Percentiles rank a stretch among this genome's conserved stretches.
phyloP scores from a whole-genome alignment of 441 rosid genomes.

The Metrosideros polymorpha region DNA sequence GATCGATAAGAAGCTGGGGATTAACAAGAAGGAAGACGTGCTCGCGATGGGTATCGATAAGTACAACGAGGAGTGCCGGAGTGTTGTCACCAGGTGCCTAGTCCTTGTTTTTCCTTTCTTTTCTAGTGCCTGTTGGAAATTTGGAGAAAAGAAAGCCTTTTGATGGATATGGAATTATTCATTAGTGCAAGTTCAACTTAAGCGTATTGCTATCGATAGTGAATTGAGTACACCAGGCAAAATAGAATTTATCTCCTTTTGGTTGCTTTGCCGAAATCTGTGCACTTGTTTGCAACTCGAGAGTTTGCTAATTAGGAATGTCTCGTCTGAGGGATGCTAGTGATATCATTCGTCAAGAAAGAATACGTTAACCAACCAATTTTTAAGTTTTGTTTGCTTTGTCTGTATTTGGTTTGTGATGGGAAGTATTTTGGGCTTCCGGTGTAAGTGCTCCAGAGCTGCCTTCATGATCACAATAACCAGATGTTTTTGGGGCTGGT shows the following conservation, averaged over 20 bases:
- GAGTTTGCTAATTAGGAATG: not conserved
- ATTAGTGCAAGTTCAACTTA: not conserved
- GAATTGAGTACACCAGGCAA: not conserved
- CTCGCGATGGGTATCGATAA: conserved; percentile 71
- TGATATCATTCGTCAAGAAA: not conserved
- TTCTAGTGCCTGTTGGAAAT: not conserved
- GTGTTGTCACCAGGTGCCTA: conserved; percentile 61
- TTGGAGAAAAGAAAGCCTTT: not conserved
- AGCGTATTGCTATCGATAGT: not conserved
- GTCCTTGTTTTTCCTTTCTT: not conserved
- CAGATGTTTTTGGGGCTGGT: not conserved
- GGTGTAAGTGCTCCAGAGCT: not conserved
- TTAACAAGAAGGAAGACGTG: conserved; percentile 59
- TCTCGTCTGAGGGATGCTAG: not conserved
- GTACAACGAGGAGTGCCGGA: conserved; percentile 91
- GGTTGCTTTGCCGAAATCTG: not conserved
- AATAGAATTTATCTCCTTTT: not conserved
- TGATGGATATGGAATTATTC: not conserved
- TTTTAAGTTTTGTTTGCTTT: not conserved
- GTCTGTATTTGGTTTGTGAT: not conserved
- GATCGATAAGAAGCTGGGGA: conserved; percentile 65
- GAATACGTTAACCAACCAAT: not conserved
- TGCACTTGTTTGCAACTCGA: not conserved
- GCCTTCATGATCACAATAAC: not conserved
- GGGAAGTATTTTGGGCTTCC: not conserved